Evolutionary conservation across 805 yeast genomes (phyloP).

Genomic region (Hanseniaspora valbyensis): DNA sequence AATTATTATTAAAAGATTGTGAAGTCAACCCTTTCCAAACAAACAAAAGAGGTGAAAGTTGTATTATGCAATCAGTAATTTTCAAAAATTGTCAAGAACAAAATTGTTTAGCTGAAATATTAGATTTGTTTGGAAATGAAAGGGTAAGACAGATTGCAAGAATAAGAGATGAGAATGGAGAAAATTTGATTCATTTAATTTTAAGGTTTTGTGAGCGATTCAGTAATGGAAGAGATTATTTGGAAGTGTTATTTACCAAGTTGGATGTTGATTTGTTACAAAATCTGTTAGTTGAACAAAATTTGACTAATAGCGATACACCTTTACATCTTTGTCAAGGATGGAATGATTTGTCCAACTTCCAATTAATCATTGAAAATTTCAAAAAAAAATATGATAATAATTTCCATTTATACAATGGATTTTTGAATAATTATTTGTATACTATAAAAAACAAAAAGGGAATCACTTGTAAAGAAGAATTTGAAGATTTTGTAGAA

Average conservation of each 20-base stretch:
- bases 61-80: slow-evolving; percentile 70
- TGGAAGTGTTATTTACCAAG: background rate
- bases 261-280: background rate
- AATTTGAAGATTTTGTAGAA: slow-evolving; percentile 40
- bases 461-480: slow-evolving; percentile 25
- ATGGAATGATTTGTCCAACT: slow-evolving; percentile 45
- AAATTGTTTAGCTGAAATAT: slow-evolving; percentile 50
- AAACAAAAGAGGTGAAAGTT: slow-evolving; percentile 71
- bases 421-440: background rate
- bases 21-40: slow-evolving; percentile 38
- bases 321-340: background rate
- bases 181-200: slow-evolving; percentile 55
- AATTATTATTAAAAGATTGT: slow-evolving; percentile 42
- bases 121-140: slow-evolving; percentile 48
- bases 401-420: background rate
- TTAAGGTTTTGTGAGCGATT: slow-evolving; percentile 42
- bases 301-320: background rate
- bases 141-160: background rate
- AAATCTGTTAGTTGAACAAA: background rate
- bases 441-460: slow-evolving; percentile 40
- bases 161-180: slow-evolving; percentile 9
- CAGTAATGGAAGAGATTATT: slow-evolving; percentile 31
- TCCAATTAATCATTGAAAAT: slow-evolving; percentile 24
- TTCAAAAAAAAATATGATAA: background rate
- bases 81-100: slow-evolving; percentile 83